Evolutionary conservation across 1,139 yeast genomes (phyloP), one percentile per base, ranked within the genome.

Genomic region (Taphrina betulina): DNA sequence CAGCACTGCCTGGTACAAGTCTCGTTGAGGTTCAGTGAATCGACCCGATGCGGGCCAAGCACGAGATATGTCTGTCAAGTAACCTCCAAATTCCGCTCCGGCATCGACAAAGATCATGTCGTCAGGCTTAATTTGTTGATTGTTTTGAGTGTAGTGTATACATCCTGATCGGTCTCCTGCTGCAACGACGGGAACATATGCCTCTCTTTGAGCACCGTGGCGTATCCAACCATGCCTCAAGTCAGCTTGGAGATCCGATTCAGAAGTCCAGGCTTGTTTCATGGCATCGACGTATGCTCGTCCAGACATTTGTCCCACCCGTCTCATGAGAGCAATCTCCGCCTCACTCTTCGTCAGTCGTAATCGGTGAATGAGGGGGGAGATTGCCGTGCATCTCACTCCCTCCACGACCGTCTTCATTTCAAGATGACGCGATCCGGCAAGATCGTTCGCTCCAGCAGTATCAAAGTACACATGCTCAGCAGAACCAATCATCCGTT

Each of bases 121-220:
- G 62, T 83, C 89, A 8, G 43, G 42, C 34, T 24, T 19, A 17
- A 57, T 45, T 24, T 83, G 70, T 67, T 86, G 95, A 68, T 90
- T 95, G 66, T 90, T 90, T 60, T 95, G 75, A 0, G 95, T 89
- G 68, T 90, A 90, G 69, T 90, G 97, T 59, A 92, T 88, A 38
- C 92, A 84, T 42, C 29, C 17, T 10, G 56, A 22, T 78, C 50
- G 43, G 70, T 1, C 62, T 2, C 98, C 98, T 40, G 95, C 85
- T 1, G 97, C 99, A 5, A 94, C 95, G 7, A 94, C 99, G 0
- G 99, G 97, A 28, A 90, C 79, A 67, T 94, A 94, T 0, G 96
- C 97, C 42, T 85, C 80, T 61, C 80, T 80, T 61, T 88, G 95
- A 69, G 96, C 89, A 0, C 98, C 98, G 22, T 50, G 46, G 23